Percentiles rank a stretch among this genome's conserved stretches.
phyloP scores from a whole-genome alignment of 2,329 filamentous ascomycete genomes.

The Cytospora mali region DNA sequence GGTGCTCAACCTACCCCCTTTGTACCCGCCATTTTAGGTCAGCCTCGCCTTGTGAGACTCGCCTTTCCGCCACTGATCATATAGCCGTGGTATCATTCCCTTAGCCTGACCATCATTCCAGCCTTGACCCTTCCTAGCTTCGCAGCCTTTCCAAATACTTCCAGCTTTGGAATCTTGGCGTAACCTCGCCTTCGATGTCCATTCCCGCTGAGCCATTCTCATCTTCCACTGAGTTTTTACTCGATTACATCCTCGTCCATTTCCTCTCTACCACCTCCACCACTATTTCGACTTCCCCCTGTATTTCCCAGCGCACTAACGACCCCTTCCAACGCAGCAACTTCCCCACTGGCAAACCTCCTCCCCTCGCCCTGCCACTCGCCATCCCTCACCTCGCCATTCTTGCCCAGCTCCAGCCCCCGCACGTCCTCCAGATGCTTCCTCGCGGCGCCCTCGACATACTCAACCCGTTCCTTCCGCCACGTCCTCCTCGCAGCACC shows the following conservation, averaged over 20 bases:
- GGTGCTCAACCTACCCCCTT: neutral
- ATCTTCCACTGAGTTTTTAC: neutral
- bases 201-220: neutral
- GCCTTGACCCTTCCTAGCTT: neutral
- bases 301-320: slow-evolving; percentile 47
- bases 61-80: neutral
- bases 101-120: neutral
- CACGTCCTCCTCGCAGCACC: slow-evolving; percentile 53
- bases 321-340: slow-evolving; percentile 58
- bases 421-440: slow-evolving; percentile 73
- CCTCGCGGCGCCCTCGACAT: slow-evolving; percentile 79
- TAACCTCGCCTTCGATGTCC: neutral
- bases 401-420: slow-evolving; percentile 65
- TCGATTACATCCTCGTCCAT: slow-evolving; percentile 7
- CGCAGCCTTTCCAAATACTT: neutral
- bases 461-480: slow-evolving; percentile 73
- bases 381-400: slow-evolving; percentile 65
- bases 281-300: slow-evolving; percentile 30
- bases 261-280: slow-evolving; percentile 27
- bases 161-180: neutral
- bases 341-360: slow-evolving; percentile 53
- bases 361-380: slow-evolving; percentile 63
- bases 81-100: neutral
- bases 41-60: neutral
- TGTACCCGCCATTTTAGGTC: neutral